Evolutionary conservation across 495 filamentous ascomycete genomes (phyloP).

Genomic region (Ramalina peruviana): DNA sequence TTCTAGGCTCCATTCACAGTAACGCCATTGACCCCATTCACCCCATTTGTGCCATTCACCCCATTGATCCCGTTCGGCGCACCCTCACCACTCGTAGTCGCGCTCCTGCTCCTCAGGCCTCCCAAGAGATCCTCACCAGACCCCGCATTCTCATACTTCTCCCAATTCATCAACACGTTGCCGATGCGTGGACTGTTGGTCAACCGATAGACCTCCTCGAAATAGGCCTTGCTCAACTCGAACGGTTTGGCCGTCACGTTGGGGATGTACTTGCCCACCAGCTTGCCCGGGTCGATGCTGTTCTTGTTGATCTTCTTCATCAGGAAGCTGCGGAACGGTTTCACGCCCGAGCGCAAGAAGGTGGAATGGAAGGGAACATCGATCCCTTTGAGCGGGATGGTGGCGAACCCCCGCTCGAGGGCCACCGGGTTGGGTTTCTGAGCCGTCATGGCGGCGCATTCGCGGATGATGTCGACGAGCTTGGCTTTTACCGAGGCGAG

Average conservation of each 20-base stretch:
- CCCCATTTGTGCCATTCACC: no score
- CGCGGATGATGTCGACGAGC: constrained; percentile 71
- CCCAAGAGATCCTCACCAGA: no score
- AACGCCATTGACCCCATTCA: no score
- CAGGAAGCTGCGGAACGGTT: constrained; percentile 92
- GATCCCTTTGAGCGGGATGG: constrained; percentile 91
- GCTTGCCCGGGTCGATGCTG: constrained; percentile 88
- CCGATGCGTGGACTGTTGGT: constrained; percentile 90
- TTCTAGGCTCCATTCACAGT: no score
- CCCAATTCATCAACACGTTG: constrained; percentile 75
- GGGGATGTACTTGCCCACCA: constrained; percentile 96
- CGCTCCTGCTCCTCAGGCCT: no score
- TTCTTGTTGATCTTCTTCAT: constrained; percentile 99
- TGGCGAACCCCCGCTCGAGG: constrained; percentile 88
- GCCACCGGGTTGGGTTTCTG: constrained; percentile 76
- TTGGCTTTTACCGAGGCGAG: constrained; percentile 72
- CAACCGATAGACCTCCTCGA: constrained; percentile 90
- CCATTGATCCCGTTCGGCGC: no score
- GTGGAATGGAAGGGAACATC: constrained; percentile 99
- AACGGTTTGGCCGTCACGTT: constrained; percentile 96
- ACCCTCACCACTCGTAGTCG: no score
- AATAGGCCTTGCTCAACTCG: constrained; percentile 94
- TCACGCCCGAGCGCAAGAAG: constrained; percentile 92
- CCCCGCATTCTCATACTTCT: constrained; percentile 42
- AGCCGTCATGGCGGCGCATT: constrained; percentile 71